Conservation (phyloP, 306 rosid genomes). For the cucumber (Cucumis sativus) region DNA sequence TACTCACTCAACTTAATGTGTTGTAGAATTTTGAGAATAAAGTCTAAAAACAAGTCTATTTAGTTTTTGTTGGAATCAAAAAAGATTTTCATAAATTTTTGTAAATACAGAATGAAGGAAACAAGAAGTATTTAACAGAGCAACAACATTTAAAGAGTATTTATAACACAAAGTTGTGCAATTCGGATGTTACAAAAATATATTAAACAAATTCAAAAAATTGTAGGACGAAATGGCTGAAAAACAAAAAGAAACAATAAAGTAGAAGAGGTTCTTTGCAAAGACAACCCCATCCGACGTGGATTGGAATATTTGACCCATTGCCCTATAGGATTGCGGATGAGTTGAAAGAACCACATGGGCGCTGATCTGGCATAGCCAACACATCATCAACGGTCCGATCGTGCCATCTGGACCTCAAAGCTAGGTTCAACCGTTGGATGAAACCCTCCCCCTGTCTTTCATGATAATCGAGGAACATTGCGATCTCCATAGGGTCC, state of each 20-base stretch:
- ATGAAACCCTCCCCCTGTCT: slow-evolving; percentile 36
- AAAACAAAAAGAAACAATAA: too few relatives aligned
- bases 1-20: too few relatives aligned
- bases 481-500: slow-evolving; percentile 30
- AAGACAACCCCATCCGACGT: not conserved
- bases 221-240: not conserved
- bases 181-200: not conserved
- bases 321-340: not conserved
- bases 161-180: not conserved
- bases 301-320: not conserved
- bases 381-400: slow-evolving; percentile 27
- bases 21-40: too few relatives aligned
- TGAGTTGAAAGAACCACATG: slow-evolving; percentile 18
- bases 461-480: slow-evolving; percentile 26
- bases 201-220: not conserved
- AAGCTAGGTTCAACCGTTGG: slow-evolving; percentile 47
- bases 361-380: slow-evolving; percentile 18
- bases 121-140: too few relatives aligned
- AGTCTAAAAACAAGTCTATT: too few relatives aligned
- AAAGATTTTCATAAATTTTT: too few relatives aligned
- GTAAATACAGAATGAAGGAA: too few relatives aligned
- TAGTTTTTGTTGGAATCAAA: too few relatives aligned
- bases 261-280: not conserved
- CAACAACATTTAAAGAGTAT: too few relatives aligned
- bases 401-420: slow-evolving; percentile 49